Percentiles rank a stretch among this genome's conserved stretches.
phyloP scores from a whole-genome alignment of 2,329 filamentous ascomycete species.

The Keithomyces neogunnii region DNA sequence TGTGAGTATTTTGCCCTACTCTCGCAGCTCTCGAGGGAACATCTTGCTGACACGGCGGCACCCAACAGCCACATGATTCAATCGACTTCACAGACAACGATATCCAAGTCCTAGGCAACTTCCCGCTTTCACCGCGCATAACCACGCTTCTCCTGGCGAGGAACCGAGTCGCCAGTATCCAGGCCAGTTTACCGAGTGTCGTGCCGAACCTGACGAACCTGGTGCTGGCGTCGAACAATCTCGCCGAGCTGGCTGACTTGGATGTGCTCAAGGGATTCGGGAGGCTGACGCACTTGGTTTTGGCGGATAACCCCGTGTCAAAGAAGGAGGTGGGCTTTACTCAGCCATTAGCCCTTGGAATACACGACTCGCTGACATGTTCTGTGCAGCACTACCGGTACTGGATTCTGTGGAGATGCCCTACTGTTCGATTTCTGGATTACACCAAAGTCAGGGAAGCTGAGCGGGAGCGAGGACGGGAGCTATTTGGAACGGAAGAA shows the following conservation, averaged over 20 bases:
- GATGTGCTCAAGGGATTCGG: slow-evolving; percentile 66
- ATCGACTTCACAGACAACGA: slow-evolving; percentile 99
- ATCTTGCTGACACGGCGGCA: slow-evolving; percentile 5
- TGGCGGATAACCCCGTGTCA: slow-evolving; percentile 82
- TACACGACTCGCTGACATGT: not conserved
- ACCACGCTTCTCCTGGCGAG: slow-evolving; percentile 81
- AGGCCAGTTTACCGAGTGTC: slow-evolving; percentile 62
- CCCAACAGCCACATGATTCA: slow-evolving; percentile 73
- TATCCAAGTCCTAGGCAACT: slow-evolving; percentile 81
- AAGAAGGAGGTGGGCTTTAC: slow-evolving; percentile 71
- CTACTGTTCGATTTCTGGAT: slow-evolving; percentile 81
- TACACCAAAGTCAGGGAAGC: slow-evolving; percentile 83
- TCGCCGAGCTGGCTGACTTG: slow-evolving; percentile 78
- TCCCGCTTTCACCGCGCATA: slow-evolving; percentile 82
- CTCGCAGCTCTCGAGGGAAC: not conserved
- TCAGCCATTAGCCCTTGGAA: not conserved
- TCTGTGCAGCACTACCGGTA: slow-evolving; percentile 70
- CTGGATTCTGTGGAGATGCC: slow-evolving; percentile 84
- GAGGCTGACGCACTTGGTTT: slow-evolving; percentile 67
- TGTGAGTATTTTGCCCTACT: slow-evolving; percentile 35
- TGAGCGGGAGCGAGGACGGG: slow-evolving; percentile 66
- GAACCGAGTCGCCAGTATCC: slow-evolving; percentile 79
- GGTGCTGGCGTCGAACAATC: slow-evolving; percentile 73
- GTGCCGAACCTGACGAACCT: slow-evolving; percentile 77
- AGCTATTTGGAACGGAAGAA: slow-evolving; percentile 74